These are phyloP conservation scores for Cynanchum wilfordii DNA, from an alignment of 257 asterid species.

Conservation along the genomic window DNA sequence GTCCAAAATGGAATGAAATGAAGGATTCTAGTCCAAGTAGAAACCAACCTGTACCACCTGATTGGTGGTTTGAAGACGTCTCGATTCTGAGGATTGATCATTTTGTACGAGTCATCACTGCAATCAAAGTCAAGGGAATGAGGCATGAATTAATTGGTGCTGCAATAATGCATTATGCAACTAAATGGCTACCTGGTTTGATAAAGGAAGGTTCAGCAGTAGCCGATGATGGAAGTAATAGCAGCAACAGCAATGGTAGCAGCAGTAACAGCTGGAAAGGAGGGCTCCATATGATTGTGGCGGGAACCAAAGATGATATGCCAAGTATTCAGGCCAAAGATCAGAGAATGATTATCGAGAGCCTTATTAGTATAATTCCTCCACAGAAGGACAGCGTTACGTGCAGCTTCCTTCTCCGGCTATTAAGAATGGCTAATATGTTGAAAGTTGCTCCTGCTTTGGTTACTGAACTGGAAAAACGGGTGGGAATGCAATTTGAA, in stretches of 20 bases:
- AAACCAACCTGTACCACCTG: constrained; percentile 68
- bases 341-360: constrained; percentile 77
- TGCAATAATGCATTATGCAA: constrained; percentile 61
- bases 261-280: constrained; percentile 57
- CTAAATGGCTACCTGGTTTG: constrained; percentile 75
- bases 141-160: constrained; percentile 79
- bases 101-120: constrained; percentile 77
- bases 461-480: constrained; percentile 83
- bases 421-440: constrained; percentile 74
- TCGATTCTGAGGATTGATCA: constrained; percentile 83
- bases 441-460: constrained; percentile 83
- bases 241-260: constrained; percentile 24
- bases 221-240: constrained; percentile 31
- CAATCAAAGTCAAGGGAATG: constrained; percentile 93
- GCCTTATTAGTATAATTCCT: constrained; percentile 88
- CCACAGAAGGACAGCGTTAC: constrained; percentile 81
- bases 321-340: constrained; percentile 58
- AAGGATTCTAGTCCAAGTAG: constrained; percentile 73
- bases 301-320: constrained; percentile 47
- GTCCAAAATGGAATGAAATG: constrained; percentile 80
- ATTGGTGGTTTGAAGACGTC: constrained; percentile 98
- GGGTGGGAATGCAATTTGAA: constrained; percentile 93
- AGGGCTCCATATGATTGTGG: constrained; percentile 74
- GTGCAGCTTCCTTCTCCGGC: constrained; percentile 77
- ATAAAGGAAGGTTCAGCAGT: constrained; percentile 41